phyloP scores from a whole-genome alignment of 2,329 filamentous ascomycete species.

The Colletotrichum euphorbiae region DNA sequence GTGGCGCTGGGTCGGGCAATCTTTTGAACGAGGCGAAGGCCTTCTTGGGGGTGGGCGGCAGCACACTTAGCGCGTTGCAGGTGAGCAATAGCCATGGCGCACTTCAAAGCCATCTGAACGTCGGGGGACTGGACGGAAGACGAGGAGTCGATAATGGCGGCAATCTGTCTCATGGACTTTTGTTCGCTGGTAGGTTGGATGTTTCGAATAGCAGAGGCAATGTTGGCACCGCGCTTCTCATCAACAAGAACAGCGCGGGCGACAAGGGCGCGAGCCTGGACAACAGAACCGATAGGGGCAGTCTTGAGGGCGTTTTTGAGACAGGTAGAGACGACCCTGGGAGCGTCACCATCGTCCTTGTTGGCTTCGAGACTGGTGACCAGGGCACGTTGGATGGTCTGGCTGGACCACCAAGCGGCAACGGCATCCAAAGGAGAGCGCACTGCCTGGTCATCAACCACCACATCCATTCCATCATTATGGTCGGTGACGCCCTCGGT shows the following conservation, averaged over 20 bases:
- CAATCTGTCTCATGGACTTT: conserved; percentile 46
- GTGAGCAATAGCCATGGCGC: conserved; percentile 71
- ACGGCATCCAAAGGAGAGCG: conserved; percentile 90
- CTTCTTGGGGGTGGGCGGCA: conserved; percentile 54
- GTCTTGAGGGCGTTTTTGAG: conserved; percentile 77
- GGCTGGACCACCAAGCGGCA: conserved; percentile 88
- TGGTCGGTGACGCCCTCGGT: conserved; percentile 71
- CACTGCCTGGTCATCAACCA: conserved; percentile 87
- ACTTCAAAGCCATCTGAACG: conserved; percentile 67
- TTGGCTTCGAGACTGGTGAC: conserved; percentile 69
- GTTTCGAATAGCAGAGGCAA: conserved; percentile 66
- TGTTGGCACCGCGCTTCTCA: conserved; percentile 66
- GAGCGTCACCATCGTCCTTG: conserved; percentile 58
- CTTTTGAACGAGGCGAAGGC: conserved; percentile 61
- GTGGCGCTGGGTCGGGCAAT: conserved; percentile 58
- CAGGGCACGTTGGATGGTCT: conserved; percentile 77
- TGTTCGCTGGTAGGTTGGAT: conserved; percentile 57
- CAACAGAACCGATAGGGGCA: conserved; percentile 82
- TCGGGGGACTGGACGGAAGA: conserved; percentile 61
- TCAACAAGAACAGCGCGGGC: conserved; percentile 68
- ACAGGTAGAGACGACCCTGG: conserved; percentile 56
- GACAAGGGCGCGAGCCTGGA: conserved; percentile 70
- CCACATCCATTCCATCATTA: conserved; percentile 81
- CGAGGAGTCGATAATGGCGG: conserved; percentile 60
- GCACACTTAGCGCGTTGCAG: conserved; percentile 58